phyloP scores from a whole-genome alignment of 2,329 filamentous ascomycete genomes.

The Ascochyta koolunga region DNA sequence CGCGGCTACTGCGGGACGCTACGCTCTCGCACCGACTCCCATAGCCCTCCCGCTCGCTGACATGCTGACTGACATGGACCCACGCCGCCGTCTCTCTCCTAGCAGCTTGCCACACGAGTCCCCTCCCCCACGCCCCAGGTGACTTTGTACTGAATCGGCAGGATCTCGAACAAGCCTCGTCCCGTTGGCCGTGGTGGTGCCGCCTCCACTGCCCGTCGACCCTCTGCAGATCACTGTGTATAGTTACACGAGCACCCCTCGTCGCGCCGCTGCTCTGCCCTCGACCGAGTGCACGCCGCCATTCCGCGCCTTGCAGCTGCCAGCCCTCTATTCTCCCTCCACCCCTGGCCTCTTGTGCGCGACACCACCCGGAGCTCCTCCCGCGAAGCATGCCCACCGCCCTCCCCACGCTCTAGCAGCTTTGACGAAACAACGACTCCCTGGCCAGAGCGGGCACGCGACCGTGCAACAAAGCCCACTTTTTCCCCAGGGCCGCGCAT shows the following conservation, averaged over 20 bases:
- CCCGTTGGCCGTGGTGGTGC: constrained; percentile 4
- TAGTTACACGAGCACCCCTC: constrained; percentile 12
- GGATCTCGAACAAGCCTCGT: constrained; percentile 3
- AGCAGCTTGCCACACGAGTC: neutral
- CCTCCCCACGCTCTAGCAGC: constrained; percentile 12
- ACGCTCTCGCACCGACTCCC: constrained; percentile 1
- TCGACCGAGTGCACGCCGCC: neutral
- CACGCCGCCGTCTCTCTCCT: constrained; percentile 3
- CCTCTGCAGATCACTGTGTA: constrained; percentile 12
- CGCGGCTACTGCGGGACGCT: constrained; percentile 10
- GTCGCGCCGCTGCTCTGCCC: neutral
- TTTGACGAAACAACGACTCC: constrained; percentile 4
- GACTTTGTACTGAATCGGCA: neutral
- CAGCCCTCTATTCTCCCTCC: neutral
- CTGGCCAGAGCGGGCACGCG: constrained; percentile 9
- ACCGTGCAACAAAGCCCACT: constrained; percentile 15
- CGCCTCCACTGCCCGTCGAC: constrained; percentile 7
- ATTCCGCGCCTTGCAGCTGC: neutral
- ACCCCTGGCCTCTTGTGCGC: no score
- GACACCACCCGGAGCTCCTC: no score
- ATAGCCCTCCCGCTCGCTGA: constrained; percentile 11
- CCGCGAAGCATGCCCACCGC: constrained; percentile 8
- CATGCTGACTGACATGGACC: neutral
- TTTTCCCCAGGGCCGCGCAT: constrained; percentile 10
- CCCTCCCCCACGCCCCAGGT: constrained; percentile 1